These are phyloP conservation scores for Lactuca saligna DNA, from an alignment of 129 eudicot genomes.

Conservation along the genomic window DNA sequence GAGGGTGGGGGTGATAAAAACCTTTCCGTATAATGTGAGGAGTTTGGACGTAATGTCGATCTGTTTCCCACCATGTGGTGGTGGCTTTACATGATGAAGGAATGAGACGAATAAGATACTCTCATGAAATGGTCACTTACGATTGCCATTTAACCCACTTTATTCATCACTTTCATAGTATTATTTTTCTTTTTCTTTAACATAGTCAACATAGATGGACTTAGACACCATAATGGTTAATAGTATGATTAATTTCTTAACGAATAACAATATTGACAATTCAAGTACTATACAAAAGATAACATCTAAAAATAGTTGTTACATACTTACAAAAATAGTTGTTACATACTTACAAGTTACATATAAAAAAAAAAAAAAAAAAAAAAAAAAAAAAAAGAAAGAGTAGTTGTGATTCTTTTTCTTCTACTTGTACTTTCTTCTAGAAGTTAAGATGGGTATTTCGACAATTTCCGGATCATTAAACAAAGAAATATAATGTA, in stretches of 20 bases:
- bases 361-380: too few relatives aligned
- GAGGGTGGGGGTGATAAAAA: background rate
- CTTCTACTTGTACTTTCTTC: background rate
- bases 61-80: conserved; percentile 27
- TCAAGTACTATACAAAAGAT: background rate
- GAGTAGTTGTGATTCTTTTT: background rate
- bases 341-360: too few relatives aligned
- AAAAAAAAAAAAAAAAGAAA: too few relatives aligned
- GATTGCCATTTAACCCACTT: conserved; percentile 20
- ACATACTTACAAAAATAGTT: too few relatives aligned
- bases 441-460: too few relatives aligned
- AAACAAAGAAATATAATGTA: background rate
- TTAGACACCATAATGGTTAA: background rate
- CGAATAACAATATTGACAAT: background rate
- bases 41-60: conserved; percentile 13
- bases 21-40: conserved; percentile 1
- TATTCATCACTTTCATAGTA: conserved; percentile 1
- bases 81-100: conserved; percentile 23
- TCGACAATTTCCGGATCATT: background rate
- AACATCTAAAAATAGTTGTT: too few relatives aligned
- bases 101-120: conserved; percentile 33
- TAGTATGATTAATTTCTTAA: background rate
- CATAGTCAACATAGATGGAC: conserved; percentile 18
- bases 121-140: conserved; percentile 28
- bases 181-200: background rate